Base-by-base conservation (phyloP, 345 rosid genomes). In the Dipteronia sinensis region DNA sequence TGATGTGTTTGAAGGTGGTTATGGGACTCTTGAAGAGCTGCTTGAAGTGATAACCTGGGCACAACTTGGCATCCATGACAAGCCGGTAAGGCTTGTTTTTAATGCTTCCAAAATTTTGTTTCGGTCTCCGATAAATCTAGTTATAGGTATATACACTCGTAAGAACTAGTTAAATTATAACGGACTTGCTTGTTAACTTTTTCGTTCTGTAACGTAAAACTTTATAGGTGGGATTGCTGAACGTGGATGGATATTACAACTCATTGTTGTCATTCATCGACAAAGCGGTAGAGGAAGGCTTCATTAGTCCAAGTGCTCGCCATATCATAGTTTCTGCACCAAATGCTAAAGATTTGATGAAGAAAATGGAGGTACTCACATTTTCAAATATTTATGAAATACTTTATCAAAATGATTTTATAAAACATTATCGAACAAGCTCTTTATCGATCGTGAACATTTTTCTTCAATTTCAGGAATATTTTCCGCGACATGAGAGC, bases 1-100 rank as follows among this genome's bases (percentile, higher is more conserved):
- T 38, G 7, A 58, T 71, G 11, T 70, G 22, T 17, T 3, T 77
- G 79, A 73, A 92, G 97, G 97, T 74, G 97, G 97, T 11, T 92
- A 92, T 86, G 97, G 97, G 58, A 92, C 97, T 78, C 92, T 92
- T 40, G 94, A 90, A 81, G 95, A 91, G 87, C 90, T 91, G n/a
- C 89, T 91, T 76, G 95, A 91, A 87, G 95, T 88, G 16, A 92
- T 87, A 71, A 83, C 96, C n/a, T 92, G 96, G 96, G 94, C 97
- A 56, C 94, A 92, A 80, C 94, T 92, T 29, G 97, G 97, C 63
- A 92, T 92, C 67, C 97, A 92, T 74, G 97, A 92, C 73, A 92
- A 92, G 79, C 97, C 97, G 46, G 97, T 92, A 42, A 42, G 10
- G 10, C 9, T 2, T 34, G 38, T 9, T 63, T 34, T 10, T 59